These are phyloP conservation scores for Trypanosoma scelopori DNA, from an alignment of 208 protist species.

Conservation along the genomic window DNA sequence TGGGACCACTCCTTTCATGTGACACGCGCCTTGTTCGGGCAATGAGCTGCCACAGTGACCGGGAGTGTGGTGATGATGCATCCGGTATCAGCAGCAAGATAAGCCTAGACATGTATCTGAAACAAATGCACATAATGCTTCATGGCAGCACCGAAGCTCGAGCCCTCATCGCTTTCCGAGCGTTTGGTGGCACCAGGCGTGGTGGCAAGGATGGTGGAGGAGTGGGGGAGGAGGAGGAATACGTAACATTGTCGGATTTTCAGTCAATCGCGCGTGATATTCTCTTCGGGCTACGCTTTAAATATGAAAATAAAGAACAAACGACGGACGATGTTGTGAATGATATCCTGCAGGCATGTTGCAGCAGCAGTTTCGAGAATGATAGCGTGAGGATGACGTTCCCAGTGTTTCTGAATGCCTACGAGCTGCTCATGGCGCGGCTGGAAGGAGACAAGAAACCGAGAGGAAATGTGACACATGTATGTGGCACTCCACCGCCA, in stretches of 20 bases:
- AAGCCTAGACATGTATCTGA: slow-evolving; percentile 7
- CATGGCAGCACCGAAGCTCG: slow-evolving; percentile 11
- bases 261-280: slow-evolving; percentile 11
- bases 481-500: slow-evolving; percentile 1
- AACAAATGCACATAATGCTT: slow-evolving; percentile 15
- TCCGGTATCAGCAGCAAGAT: background rate
- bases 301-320: background rate
- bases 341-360: background rate
- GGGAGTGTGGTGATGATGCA: background rate
- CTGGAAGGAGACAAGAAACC: background rate
- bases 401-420: slow-evolving; percentile 4
- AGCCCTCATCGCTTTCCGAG: slow-evolving; percentile 17
- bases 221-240: background rate
- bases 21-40: slow-evolving; percentile 9
- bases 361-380: background rate
- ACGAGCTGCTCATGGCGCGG: slow-evolving; percentile 10
- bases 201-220: background rate
- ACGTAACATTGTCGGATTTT: slow-evolving; percentile 13
- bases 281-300: slow-evolving; percentile 12
- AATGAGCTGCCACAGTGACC: slow-evolving; percentile 4
- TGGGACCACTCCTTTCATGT: slow-evolving; percentile 19
- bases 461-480: background rate
- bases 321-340: slow-evolving; percentile 11
- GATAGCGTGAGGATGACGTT: background rate
- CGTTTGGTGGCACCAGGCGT: slow-evolving; percentile 10